Conservation (phyloP, 2,329 filamentous ascomycete genomes). For the Aspergillus unguis region DNA sequence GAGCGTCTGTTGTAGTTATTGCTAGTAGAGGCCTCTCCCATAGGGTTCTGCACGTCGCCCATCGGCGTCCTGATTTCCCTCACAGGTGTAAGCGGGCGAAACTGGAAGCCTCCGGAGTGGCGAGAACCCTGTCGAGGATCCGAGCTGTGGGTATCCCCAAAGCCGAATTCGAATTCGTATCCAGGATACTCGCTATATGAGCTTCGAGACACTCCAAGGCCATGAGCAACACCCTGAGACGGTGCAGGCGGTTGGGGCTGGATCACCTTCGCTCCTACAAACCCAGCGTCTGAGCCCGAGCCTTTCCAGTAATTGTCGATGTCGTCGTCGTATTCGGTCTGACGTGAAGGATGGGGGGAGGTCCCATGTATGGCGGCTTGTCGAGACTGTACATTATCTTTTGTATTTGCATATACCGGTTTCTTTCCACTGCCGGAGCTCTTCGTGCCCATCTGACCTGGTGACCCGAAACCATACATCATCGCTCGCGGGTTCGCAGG, state of each 20-base stretch:
- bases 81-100: conserved; percentile 22
- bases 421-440: conserved; percentile 13
- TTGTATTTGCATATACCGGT: conserved; percentile 11
- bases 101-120: conserved; percentile 14
- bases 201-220: conserved; percentile 7
- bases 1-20: no score
- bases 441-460: conserved; percentile 14
- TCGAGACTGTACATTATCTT: conserved; percentile 10
- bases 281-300: conserved; percentile 5
- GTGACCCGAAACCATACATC: conserved; percentile 26
- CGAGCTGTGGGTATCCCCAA: conserved; percentile 20
- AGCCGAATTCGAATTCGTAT: conserved; percentile 25
- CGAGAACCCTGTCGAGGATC: conserved; percentile 19
- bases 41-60: conserved; percentile 7
- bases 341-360: not conserved
- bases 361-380: conserved; percentile 7
- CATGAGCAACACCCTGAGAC: conserved; percentile 13
- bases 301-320: conserved; percentile 16
- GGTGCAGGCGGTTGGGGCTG: not conserved
- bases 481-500: conserved; percentile 37
- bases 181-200: conserved; percentile 9
- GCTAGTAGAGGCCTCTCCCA: conserved; percentile 1
- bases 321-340: conserved; percentile 16
- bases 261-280: conserved; percentile 8
- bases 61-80: conserved; percentile 21